Evolutionary conservation across 768 basidiomycete species (phyloP).

Genomic region (Podaxis mareebaensis): DNA sequence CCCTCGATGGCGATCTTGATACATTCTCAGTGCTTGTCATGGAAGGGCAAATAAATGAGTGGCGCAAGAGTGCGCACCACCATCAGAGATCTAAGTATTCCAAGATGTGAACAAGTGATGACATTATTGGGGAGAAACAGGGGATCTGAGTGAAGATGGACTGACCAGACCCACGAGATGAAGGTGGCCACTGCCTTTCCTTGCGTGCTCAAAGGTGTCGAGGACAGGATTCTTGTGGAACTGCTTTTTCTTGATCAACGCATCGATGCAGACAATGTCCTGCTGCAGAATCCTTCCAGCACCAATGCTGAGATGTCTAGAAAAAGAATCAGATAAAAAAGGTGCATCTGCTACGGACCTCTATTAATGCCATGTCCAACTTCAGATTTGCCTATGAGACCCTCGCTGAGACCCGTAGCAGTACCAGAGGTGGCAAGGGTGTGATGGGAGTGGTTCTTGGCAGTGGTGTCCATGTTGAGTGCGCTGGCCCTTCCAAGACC

Average conservation of each 20-base stretch:
- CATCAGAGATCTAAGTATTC: conserved; percentile 74
- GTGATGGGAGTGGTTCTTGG: conserved; percentile 70
- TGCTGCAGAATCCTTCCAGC: conserved; percentile 97
- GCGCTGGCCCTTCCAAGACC: conserved; percentile 41
- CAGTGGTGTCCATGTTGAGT: conserved; percentile 86
- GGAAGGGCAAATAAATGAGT: conserved; percentile 80
- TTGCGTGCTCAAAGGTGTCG: conserved; percentile 73
- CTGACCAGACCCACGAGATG: conserved; percentile 85
- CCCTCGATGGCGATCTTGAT: conserved; percentile 88
- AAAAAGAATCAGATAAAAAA: not conserved
- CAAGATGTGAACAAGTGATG: not conserved
- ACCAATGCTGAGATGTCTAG: conserved; percentile 92
- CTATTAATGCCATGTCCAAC: conserved; percentile 68
- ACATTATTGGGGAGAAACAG: conserved; percentile 1
- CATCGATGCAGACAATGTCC: conserved; percentile 94
- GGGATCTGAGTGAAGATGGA: conserved; percentile 14
- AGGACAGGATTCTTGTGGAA: conserved; percentile 82
- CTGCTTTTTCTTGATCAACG: conserved; percentile 85
- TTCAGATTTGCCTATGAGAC: conserved; percentile 97
- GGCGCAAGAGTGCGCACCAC: conserved; percentile 95
- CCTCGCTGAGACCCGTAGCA: conserved; percentile 90
- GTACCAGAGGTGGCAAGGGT: conserved; percentile 82
- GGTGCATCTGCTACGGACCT: not conserved
- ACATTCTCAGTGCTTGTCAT: conserved; percentile 76
- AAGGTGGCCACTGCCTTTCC: conserved; percentile 77